phyloP scores from a whole-genome alignment of 352 stramenopile genomes.

The Phytopythium aichiense region DNA sequence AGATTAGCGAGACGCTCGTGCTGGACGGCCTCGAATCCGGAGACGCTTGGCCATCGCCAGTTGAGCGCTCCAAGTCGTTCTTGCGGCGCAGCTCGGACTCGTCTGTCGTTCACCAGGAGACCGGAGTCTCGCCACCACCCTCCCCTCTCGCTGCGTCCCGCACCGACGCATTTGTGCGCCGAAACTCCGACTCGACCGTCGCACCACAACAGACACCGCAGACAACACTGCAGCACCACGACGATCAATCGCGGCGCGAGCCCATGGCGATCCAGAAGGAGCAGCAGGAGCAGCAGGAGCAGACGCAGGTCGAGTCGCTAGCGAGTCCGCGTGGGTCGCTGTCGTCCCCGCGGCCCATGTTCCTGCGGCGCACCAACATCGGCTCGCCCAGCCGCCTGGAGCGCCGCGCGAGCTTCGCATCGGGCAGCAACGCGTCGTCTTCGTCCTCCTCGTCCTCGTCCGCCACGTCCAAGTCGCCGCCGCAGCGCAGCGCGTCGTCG shows the following conservation, averaged over 20 bases:
- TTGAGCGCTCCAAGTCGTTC: not conserved
- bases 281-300: slow-evolving; percentile 11
- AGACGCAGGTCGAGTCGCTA: slow-evolving; percentile 31
- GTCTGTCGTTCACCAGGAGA: slow-evolving; percentile 1
- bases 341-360: slow-evolving; percentile 19
- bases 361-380: slow-evolving; percentile 36
- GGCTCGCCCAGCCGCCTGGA: slow-evolving; percentile 22
- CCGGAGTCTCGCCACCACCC: not conserved
- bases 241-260: no score
- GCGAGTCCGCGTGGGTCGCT: slow-evolving; percentile 10
- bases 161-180: not conserved
- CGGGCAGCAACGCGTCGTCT: slow-evolving; percentile 5
- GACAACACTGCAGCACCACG: no score
- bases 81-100: slow-evolving; percentile 5
- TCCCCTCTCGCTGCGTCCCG: not conserved
- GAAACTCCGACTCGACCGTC: not conserved
- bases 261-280: not conserved
- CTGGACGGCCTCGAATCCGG: not conserved
- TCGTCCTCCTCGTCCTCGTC: slow-evolving; percentile 9
- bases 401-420: slow-evolving; percentile 33
- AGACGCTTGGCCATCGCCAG: not conserved
- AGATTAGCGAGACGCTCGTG: slow-evolving; percentile 6
- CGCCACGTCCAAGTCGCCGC: slow-evolving; percentile 9
- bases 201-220: not conserved
- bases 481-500: slow-evolving; percentile 9